These are phyloP conservation scores for Pyrus hybrid DNA, from an alignment of 331 rosid species.

Conservation along the genomic window DNA sequence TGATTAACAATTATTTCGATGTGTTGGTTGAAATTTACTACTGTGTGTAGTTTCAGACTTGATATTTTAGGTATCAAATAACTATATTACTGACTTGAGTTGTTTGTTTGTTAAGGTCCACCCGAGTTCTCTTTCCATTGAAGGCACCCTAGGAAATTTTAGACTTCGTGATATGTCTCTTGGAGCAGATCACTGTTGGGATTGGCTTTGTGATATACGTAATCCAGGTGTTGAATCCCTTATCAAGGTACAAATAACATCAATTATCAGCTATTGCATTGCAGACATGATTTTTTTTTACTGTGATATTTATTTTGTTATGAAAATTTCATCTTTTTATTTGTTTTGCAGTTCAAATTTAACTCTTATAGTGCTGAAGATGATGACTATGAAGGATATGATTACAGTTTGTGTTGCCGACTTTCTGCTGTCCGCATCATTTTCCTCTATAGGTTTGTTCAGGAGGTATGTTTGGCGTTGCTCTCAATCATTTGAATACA, in stretches of 20 bases:
- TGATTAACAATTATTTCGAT: not conserved
- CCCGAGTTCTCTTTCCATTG: slow-evolving; percentile 87
- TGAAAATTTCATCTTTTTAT: not conserved
- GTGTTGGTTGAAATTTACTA: not conserved
- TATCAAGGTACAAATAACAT: slow-evolving; percentile 49
- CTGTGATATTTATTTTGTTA: slow-evolving; percentile 7
- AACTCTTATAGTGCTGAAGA: slow-evolving; percentile 77
- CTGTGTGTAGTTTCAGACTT: not conserved
- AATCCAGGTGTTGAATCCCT: slow-evolving; percentile 95
- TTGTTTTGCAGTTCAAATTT: slow-evolving; percentile 72
- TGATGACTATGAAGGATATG: slow-evolving; percentile 88
- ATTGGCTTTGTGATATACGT: slow-evolving; percentile 94
- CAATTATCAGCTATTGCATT: not conserved
- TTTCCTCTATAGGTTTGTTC: slow-evolving; percentile 92
- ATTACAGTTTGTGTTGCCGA: slow-evolving; percentile 75
- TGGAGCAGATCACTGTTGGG: slow-evolving; percentile 70
- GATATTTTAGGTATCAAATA: not conserved
- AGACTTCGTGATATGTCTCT: slow-evolving; percentile 83
- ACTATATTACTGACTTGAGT: slow-evolving; percentile 12
- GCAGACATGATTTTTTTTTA: not conserved
- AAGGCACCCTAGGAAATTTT: slow-evolving; percentile 84
- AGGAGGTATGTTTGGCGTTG: slow-evolving; percentile 59
- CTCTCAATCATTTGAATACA: not conserved
- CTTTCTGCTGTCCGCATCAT: slow-evolving; percentile 96
- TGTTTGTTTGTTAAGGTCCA: slow-evolving; percentile 56